These are phyloP conservation scores for Sugiyamaella marilandica DNA, from an alignment of 805 yeast species.

Conservation along the genomic window DNA sequence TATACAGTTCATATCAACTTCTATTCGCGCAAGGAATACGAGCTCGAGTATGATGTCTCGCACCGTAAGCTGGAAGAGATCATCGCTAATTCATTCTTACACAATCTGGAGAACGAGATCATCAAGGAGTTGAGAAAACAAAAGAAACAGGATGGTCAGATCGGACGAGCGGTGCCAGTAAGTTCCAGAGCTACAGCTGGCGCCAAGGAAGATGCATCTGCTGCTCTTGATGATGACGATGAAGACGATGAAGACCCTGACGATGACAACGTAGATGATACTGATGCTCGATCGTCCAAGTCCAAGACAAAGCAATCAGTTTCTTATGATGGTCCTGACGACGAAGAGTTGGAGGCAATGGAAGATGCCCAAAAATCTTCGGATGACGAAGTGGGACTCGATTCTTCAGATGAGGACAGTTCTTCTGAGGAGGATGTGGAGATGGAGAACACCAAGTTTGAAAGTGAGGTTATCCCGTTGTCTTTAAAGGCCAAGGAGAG, in stretches of 20 bases:
- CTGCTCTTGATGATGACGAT: conserved; percentile 34
- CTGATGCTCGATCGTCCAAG: conserved; percentile 26
- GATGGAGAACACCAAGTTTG: conserved; percentile 27
- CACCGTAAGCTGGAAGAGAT: conserved; percentile 72
- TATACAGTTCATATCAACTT: conserved; percentile 72
- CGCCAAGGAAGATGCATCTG: conserved; percentile 31
- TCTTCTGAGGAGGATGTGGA: conserved; percentile 42
- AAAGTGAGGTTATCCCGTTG: conserved; percentile 31
- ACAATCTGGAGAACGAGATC: conserved; percentile 65
- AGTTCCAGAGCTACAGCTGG: conserved; percentile 28
- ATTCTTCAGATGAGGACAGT: conserved; percentile 38
- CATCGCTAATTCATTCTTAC: conserved; percentile 60
- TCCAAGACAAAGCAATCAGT: conserved; percentile 76
- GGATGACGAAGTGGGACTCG: conserved; percentile 30
- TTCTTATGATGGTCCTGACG: conserved; percentile 93
- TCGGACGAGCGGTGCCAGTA: conserved; percentile 35
- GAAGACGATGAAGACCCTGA: conserved; percentile 59
- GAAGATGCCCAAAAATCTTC: conserved; percentile 55
- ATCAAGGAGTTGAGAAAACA: conserved; percentile 79
- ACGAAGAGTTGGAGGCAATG: conserved; percentile 89
- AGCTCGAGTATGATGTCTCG: conserved; percentile 81
- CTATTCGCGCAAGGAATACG: conserved; percentile 72
- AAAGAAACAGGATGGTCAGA: conserved; percentile 46
- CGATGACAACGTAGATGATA: conserved; percentile 46
- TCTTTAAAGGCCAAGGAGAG: conserved; percentile 71